Conservation (phyloP, 208 protist genomes). For the Crithidia fasciculata region DNA sequence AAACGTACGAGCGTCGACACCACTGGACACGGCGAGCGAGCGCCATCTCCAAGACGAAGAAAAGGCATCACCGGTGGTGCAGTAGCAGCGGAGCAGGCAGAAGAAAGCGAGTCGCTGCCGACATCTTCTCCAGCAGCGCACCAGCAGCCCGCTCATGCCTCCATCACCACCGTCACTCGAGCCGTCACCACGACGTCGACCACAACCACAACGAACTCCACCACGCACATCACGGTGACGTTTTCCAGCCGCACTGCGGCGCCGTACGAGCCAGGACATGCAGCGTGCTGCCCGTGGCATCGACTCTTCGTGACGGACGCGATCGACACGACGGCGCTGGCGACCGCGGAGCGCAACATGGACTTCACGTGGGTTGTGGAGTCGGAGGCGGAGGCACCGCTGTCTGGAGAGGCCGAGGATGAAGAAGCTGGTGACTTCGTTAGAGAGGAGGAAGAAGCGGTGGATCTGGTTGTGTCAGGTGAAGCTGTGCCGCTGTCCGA, state of each 20-base stretch:
- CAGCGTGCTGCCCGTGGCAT: conserved; percentile 29
- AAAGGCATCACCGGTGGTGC: too few species aligned
- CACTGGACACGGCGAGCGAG: too few species aligned
- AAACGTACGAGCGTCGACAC: too few species aligned
- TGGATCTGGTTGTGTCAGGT: neutral
- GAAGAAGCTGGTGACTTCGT: neutral
- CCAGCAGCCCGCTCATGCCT: neutral
- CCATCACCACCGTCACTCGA: conserved; percentile 9
- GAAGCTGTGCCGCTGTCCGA: neutral
- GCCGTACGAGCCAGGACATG: conserved; percentile 4
- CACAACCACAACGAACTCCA: neutral
- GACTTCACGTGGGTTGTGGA: conserved; percentile 30
- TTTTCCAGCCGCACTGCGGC: conserved; percentile 21
- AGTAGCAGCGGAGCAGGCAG: neutral
- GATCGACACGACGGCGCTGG: conserved; percentile 28
- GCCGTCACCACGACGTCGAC: conserved; percentile 1
- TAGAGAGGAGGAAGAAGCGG: neutral
- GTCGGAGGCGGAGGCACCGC: neutral
- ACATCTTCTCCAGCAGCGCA: neutral
- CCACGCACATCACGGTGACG: conserved; percentile 29
- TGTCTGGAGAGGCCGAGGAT: neutral
- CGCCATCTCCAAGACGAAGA: too few species aligned
- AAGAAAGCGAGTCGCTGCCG: neutral
- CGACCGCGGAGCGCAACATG: conserved; percentile 30
- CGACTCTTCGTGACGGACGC: conserved; percentile 23